phyloP scores from a whole-genome alignment of 1,284 basidiomycete genomes.

The Heterobasidion parviporum region DNA sequence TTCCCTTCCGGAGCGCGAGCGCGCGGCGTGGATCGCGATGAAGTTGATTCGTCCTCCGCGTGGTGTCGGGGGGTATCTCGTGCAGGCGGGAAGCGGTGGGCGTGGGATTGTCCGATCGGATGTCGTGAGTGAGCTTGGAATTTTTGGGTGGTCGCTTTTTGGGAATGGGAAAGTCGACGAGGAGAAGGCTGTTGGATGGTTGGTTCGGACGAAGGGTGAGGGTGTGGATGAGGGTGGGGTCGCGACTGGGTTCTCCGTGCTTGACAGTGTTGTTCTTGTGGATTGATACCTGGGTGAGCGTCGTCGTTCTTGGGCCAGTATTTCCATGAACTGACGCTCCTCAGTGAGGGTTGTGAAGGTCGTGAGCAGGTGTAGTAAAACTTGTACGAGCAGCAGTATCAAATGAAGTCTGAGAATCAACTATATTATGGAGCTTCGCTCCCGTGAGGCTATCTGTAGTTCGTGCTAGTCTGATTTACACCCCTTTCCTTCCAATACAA shows the following conservation, averaged over 20 bases:
- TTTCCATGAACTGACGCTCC: too few species aligned
- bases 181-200: conserved; percentile 73
- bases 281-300: conserved; percentile 21
- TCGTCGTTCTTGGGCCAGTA: too few species aligned
- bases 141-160: conserved; percentile 88
- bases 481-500: too few species aligned
- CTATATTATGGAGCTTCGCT: too few species aligned
- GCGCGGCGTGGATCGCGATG: conserved; percentile 91
- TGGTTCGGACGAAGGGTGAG: conserved; percentile 88
- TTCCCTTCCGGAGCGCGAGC: conserved; percentile 43
- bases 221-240: conserved; percentile 94
- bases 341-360: too few species aligned
- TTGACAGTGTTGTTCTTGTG: conserved; percentile 77
- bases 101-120: conserved; percentile 42
- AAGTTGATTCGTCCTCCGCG: conserved; percentile 77
- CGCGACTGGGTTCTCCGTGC: conserved; percentile 83
- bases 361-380: too few species aligned
- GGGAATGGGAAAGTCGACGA: conserved; percentile 30
- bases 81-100: conserved; percentile 42
- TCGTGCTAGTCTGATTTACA: too few species aligned
- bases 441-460: too few species aligned
- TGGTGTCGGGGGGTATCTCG: conserved; percentile 61
- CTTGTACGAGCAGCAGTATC: too few species aligned
- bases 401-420: too few species aligned
- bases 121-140: conserved; percentile 86